Conservation (phyloP, 2,329 filamentous ascomycete species). For the Hortaea sp. region DNA sequence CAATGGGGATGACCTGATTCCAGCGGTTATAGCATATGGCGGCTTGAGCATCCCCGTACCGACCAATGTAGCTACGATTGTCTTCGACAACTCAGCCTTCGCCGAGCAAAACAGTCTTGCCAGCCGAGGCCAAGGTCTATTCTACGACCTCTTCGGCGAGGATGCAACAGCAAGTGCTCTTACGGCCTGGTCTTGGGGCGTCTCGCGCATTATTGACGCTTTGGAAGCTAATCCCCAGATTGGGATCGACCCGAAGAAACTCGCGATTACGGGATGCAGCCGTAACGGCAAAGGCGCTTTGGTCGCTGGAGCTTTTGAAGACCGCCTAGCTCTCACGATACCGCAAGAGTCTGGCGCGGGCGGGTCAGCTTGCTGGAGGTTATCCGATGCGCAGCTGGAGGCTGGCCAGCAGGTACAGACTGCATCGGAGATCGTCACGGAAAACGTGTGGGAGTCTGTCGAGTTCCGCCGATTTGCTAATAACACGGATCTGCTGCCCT, state of each 20-base stretch:
- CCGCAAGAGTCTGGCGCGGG: slow-evolving; percentile 5
- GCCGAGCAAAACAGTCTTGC: slow-evolving; percentile 3
- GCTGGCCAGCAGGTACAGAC: slow-evolving; percentile 1
- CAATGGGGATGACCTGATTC: background rate
- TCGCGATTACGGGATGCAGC: slow-evolving; percentile 2
- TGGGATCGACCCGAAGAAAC: slow-evolving; percentile 1
- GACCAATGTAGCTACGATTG: slow-evolving; percentile 2
- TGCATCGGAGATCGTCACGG: slow-evolving; percentile 2
- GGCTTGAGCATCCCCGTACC: slow-evolving; percentile 4
- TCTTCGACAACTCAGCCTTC: slow-evolving; percentile 3
- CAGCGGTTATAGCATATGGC: slow-evolving; percentile 4
- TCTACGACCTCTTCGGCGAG: slow-evolving; percentile 6
- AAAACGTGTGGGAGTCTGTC: slow-evolving; percentile 2
- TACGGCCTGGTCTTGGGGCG: slow-evolving; percentile 6
- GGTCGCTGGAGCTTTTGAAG: slow-evolving; percentile 6
- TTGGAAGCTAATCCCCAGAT: slow-evolving; percentile 4
- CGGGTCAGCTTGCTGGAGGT: slow-evolving; percentile 5
- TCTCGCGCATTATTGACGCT: slow-evolving; percentile 5
- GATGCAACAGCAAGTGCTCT: slow-evolving; percentile 4
- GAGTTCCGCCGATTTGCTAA: background rate
- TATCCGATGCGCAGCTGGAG: slow-evolving; percentile 5
- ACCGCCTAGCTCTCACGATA: slow-evolving; percentile 4
- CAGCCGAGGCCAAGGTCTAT: slow-evolving; percentile 5
- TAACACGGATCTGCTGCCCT: slow-evolving; percentile 2
- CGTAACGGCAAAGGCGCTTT: slow-evolving; percentile 6